phyloP scores from a whole-genome alignment of 225 moss, liverwort and hornwort species.

The Takakia lepidozioides region DNA sequence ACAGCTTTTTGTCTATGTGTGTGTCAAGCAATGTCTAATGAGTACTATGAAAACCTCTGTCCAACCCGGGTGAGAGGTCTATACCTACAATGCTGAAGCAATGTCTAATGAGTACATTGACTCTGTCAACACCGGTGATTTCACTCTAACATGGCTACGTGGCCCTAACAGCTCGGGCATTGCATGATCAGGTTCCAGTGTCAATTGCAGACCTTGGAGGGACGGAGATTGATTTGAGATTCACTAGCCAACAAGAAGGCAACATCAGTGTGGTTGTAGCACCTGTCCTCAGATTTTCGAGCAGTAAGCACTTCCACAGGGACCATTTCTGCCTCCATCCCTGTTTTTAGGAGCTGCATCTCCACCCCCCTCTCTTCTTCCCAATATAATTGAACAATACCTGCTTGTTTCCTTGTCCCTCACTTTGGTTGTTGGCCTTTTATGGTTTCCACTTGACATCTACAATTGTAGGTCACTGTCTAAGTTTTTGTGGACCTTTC shows the following conservation, averaged over 20 bases:
- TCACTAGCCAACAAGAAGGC: constrained; percentile 72
- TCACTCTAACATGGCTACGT: too few species aligned
- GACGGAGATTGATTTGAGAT: constrained; percentile 91
- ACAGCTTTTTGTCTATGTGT: too few species aligned
- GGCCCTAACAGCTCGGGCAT: too few species aligned
- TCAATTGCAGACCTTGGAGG: constrained; percentile 99
- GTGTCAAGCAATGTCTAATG: too few species aligned
- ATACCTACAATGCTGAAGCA: too few species aligned
- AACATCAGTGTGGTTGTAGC: constrained; percentile 94
- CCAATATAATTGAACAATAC: too few species aligned
- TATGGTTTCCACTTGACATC: background rate
- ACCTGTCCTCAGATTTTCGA: constrained; percentile 82
- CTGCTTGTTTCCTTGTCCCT: background rate
- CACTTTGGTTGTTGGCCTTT: background rate
- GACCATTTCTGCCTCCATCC: too few species aligned
- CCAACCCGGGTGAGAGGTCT: too few species aligned
- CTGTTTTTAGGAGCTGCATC: constrained; percentile 4
- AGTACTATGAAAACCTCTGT: too few species aligned
- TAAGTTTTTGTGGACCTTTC: too few species aligned
- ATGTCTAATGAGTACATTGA: too few species aligned
- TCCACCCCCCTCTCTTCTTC: constrained; percentile 2
- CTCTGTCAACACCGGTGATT: too few species aligned
- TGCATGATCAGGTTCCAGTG: constrained; percentile 75
- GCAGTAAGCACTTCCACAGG: constrained; percentile 43
- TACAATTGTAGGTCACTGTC: background rate